These are phyloP conservation scores for Acacia pycnantha DNA, from an alignment of 331 rosid genomes.

Conservation along the genomic window DNA sequence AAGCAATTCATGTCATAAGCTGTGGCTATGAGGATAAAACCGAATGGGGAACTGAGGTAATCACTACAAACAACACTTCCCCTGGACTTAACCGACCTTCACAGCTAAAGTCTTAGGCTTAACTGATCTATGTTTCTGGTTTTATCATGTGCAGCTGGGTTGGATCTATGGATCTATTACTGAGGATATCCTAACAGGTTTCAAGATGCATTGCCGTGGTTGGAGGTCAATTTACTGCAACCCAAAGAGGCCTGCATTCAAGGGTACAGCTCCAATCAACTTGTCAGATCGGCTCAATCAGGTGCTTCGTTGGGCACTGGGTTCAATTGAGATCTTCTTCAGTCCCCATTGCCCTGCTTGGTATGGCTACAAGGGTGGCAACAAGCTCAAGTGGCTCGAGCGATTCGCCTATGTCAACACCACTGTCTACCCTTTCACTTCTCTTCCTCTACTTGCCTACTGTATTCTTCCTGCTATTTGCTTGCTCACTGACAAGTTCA, in stretches of 20 bases:
- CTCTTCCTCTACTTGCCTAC: conserved; percentile 67
- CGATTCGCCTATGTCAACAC: conserved; percentile 69
- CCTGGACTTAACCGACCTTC: neutral
- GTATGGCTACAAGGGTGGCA: conserved; percentile 72
- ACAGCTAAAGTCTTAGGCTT: neutral
- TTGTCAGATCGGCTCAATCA: conserved; percentile 75
- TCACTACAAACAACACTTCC: conserved; percentile 11
- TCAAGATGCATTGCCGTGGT: conserved; percentile 84
- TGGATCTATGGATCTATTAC: conserved; percentile 83
- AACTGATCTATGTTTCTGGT: conserved; percentile 2
- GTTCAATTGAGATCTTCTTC: conserved; percentile 79
- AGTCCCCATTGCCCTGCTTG: conserved; percentile 68
- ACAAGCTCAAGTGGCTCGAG: conserved; percentile 67
- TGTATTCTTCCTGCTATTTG: conserved; percentile 72
- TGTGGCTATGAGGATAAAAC: conserved; percentile 94
- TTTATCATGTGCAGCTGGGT: conserved; percentile 63
- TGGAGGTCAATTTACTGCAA: conserved; percentile 79
- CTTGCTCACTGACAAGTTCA: conserved; percentile 76
- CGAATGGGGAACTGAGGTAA: conserved; percentile 89
- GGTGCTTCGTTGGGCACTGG: conserved; percentile 80
- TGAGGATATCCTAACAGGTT: conserved; percentile 73
- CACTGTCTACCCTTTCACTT: conserved; percentile 75
- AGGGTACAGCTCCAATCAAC: conserved; percentile 84
- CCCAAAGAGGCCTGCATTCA: conserved; percentile 65
- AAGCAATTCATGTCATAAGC: conserved; percentile 89